These are phyloP conservation scores for Kwoniella bestiolae DNA, from an alignment of 768 basidiomycete genomes.

Conservation along the genomic window DNA sequence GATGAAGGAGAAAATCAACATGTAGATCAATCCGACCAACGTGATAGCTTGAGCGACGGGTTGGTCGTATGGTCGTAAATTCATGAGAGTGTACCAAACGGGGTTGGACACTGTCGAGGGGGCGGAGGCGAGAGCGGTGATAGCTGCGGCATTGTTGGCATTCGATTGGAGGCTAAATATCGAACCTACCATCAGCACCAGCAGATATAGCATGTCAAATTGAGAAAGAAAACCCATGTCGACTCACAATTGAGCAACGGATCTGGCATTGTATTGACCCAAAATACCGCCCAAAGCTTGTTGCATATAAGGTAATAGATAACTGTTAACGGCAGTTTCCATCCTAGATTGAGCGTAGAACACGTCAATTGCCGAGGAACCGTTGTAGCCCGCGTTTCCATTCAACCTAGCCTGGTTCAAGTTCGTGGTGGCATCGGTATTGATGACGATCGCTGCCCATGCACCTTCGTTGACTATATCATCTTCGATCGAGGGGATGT, in stretches of 20 bases:
- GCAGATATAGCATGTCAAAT: not conserved
- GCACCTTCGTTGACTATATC: slow-evolving; percentile 58
- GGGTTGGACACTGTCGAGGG: slow-evolving; percentile 59
- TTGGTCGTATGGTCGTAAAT: slow-evolving; percentile 59
- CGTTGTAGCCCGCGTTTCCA: slow-evolving; percentile 59
- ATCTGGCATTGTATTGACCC: slow-evolving; percentile 34
- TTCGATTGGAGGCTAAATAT: slow-evolving; percentile 38
- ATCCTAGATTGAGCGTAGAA: slow-evolving; percentile 62
- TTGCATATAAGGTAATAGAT: slow-evolving; percentile 58
- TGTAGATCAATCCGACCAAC: slow-evolving; percentile 59
- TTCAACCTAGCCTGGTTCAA: slow-evolving; percentile 57
- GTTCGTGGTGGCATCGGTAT: slow-evolving; percentile 56
- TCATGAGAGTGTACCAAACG: slow-evolving; percentile 57
- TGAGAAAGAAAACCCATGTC: slow-evolving; percentile 7
- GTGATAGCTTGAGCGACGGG: slow-evolving; percentile 61
- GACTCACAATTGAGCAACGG: slow-evolving; percentile 46
- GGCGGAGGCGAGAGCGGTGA: slow-evolving; percentile 58
- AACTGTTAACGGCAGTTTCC: slow-evolving; percentile 60
- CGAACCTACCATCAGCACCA: no score
- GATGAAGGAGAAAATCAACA: slow-evolving; percentile 56
- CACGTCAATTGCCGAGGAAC: slow-evolving; percentile 56
- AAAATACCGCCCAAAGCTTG: slow-evolving; percentile 30
- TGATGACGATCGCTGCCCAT: slow-evolving; percentile 62
- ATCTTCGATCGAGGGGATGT: slow-evolving; percentile 52
- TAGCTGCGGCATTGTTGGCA: slow-evolving; percentile 59